A percentile compares a stretch with the other conserved stretches of the same genome.
These are phyloP conservation scores for Boehmeria nivea DNA, from an alignment of 306 rosid species.

Conservation along the genomic window DNA sequence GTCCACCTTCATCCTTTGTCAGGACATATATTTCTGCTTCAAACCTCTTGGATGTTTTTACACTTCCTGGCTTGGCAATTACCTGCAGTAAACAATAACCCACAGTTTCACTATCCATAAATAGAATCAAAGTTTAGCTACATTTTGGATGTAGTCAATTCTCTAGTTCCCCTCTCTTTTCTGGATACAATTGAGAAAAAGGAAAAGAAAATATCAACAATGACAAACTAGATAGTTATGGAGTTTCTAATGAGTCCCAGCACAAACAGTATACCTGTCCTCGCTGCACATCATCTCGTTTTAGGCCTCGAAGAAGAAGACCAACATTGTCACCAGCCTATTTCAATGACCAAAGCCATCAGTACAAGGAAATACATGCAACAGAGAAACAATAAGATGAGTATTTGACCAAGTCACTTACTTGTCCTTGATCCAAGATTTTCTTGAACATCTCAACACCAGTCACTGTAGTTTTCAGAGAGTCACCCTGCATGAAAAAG, in stretches of 20 bases:
- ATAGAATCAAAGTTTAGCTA: no score
- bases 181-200: neutral
- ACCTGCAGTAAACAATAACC: conserved; percentile 42
- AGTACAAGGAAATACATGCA: conserved; percentile 15
- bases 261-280: conserved; percentile 60
- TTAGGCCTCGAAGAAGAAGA: conserved; percentile 97
- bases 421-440: conserved; percentile 93
- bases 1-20: conserved; percentile 98
- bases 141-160: no score
- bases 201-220: neutral
- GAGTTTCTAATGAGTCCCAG: no score
- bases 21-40: conserved; percentile 98
- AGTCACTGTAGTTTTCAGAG: conserved; percentile 82
- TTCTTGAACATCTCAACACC: conserved; percentile 99
- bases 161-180: no score
- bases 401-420: conserved; percentile 35
- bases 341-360: conserved; percentile 22
- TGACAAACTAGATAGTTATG: neutral
- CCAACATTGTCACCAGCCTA: conserved; percentile 99
- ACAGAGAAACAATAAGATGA: conserved; percentile 14
- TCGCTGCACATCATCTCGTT: conserved; percentile 91
- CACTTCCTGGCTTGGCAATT: conserved; percentile 84
- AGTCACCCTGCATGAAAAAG: conserved; percentile 54
- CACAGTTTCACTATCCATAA: no score
- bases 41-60: conserved; percentile 75